A percentile compares a stretch with the other conserved stretches of the same genome.
phyloP scores from a whole-genome alignment of 2,329 filamentous ascomycete species.

The Alternaria novae-zelandiae region DNA sequence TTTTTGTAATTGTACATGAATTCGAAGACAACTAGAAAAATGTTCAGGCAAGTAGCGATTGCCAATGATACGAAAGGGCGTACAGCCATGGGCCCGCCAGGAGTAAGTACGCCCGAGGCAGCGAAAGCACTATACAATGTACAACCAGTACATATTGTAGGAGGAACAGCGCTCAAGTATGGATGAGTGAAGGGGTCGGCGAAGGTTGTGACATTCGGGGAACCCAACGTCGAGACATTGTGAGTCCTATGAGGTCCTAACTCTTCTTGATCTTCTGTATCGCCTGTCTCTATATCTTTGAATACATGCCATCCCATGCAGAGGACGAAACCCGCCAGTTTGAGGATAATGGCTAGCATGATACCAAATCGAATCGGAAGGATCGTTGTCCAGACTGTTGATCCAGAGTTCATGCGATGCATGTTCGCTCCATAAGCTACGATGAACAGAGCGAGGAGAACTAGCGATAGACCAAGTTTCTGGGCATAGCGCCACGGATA shows the following conservation, averaged over 20 bases:
- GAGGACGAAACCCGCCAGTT: background rate
- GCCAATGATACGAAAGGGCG: background rate
- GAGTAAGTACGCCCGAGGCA: background rate
- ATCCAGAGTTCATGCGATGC: background rate
- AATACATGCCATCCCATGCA: background rate
- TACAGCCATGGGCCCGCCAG: background rate
- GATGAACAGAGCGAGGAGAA: background rate
- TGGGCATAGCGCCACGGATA: background rate
- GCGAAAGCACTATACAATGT: background rate
- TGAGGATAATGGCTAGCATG: background rate
- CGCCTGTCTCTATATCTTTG: background rate
- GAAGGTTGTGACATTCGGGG: background rate
- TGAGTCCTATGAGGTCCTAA: background rate
- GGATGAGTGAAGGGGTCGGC: background rate
- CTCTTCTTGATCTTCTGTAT: background rate
- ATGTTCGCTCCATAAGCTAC: background rate
- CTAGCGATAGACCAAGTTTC: background rate
- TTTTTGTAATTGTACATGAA: background rate
- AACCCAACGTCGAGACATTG: background rate
- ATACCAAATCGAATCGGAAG: background rate
- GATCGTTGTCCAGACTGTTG: background rate
- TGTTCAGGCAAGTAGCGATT: background rate
- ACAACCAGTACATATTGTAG: background rate
- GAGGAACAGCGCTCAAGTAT: background rate
- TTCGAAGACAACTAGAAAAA: background rate